Evolutionary conservation across 192 early-diverging fungal genomes (phyloP).

Genomic region (Umbelopsis sp.): DNA sequence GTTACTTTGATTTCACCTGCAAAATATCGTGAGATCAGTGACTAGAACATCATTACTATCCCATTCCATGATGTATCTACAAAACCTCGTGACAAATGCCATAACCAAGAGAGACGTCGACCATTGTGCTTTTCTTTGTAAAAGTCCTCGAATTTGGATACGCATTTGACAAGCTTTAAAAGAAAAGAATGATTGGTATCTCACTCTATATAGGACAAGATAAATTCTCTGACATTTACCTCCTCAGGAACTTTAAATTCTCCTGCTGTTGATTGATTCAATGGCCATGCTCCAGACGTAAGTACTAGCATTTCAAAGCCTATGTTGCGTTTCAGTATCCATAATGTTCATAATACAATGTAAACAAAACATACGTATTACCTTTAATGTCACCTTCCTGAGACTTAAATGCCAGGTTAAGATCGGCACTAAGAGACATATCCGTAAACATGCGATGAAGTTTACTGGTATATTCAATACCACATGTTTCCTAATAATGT

Average conservation of each 20-base stretch:
- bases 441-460: conserved; percentile 90
- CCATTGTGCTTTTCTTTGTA: conserved; percentile 75
- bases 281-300: conserved; percentile 83
- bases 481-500: conserved; percentile 63
- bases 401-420: conserved; percentile 55
- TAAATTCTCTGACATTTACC: conserved; percentile 43
- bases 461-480: conserved; percentile 84
- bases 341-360: not conserved
- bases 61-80: not conserved
- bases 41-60: not conserved
- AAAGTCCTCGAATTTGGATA: conserved; percentile 70
- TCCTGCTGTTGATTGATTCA: conserved; percentile 64
- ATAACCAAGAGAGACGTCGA: conserved; percentile 79
- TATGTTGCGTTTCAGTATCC: conserved; percentile 30
- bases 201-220: not conserved
- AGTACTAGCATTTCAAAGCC: conserved; percentile 77
- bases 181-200: not conserved
- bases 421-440: conserved; percentile 72
- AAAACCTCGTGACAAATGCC: conserved; percentile 77
- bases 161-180: conserved; percentile 72
- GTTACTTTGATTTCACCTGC: conserved; percentile 69
- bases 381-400: conserved; percentile 50
- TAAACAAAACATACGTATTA: conserved; percentile 25
- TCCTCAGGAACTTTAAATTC: conserved; percentile 84
- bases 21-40: conserved; percentile 18